Base-by-base conservation (phyloP, 352 stramenopile species). In the Globisporangium polare region DNA sequence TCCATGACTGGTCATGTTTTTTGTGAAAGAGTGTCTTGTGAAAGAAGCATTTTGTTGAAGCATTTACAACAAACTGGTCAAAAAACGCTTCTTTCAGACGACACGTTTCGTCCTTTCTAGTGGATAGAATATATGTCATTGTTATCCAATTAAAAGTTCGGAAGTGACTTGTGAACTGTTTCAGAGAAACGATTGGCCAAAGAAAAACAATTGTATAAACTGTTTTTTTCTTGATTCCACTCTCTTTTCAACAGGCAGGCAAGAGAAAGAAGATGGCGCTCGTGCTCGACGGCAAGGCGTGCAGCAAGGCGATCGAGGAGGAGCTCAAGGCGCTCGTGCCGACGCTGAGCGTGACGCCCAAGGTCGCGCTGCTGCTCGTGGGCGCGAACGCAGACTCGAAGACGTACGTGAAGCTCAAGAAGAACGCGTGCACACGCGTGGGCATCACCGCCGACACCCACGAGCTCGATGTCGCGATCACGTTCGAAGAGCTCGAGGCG, bases 391-490 rank as follows among this genome's bases (percentile, higher is more conserved):
- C 71, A 41, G 96, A 98, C 68, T 97, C 89, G 24, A 72, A 77
- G 18, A 96, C 91, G n/a, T 99, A 99, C 67, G 95, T 99, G 31
- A 84, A 94, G 15, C 97, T 96, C 47, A 99, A 99, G 75, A 98
- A 99, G 73, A 99, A 98, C 69, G 97, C 97, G 17, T 99, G 93
- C 73, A 89, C 73, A 22, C 94, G 98, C 61, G 86, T 97, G 24
- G 97, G 96, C 43, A 97, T 99, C 72, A 62, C 63, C 0, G 88
- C 88, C 12, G 89, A 97, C 63, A 77, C 95, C 49, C 63, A 88
- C 45, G 78, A 90, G 60, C 46, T 93, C 45, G 43, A 76, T 37
- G 75, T 71, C 46, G 76, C 71, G 50, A 58, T 74, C 50, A 57
- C 73, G 35, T 72, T 73, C 54, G 74, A 80, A 31, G 70, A 84